Evolutionary conservation across 2,329 filamentous ascomycete species (phyloP).

Genomic region (Clarireedia homoeocarpa): DNA sequence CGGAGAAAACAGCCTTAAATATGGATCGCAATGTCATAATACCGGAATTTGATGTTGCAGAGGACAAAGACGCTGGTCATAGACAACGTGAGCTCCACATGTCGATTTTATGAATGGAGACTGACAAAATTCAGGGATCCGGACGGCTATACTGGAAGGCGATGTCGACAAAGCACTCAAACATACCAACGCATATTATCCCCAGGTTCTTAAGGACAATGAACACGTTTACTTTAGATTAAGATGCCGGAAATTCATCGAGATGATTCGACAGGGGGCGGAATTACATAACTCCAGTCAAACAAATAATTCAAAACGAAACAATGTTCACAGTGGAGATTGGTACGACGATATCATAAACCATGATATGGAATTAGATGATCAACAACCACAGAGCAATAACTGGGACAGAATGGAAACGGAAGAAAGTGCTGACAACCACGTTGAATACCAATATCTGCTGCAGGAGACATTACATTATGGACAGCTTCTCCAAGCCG

Average conservation of each 20-base stretch:
- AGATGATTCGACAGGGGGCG: conserved; percentile 76
- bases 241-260: conserved; percentile 85
- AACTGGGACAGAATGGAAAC: conserved; percentile 46
- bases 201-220: conserved; percentile 70
- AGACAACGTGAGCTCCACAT: conserved; percentile 61
- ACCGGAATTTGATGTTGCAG: conserved; percentile 57
- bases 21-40: conserved; percentile 45
- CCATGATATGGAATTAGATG: conserved; percentile 46
- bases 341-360: conserved; percentile 32
- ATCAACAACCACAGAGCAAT: conserved; percentile 37
- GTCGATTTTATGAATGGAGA: not conserved
- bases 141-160: conserved; percentile 78
- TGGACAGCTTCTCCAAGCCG: conserved; percentile 67
- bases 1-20: conserved; percentile 63
- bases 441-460: conserved; percentile 35
- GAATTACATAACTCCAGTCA: conserved; percentile 43
- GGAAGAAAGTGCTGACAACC: conserved; percentile 30
- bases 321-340: conserved; percentile 32
- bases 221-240: conserved; percentile 82
- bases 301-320: conserved; percentile 28
- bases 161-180: conserved; percentile 89
- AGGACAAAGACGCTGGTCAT: conserved; percentile 80
- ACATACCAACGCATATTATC: conserved; percentile 70
- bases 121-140: conserved; percentile 56
- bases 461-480: conserved; percentile 68